Percentiles rank a stretch among this genome's conserved stretches.
Conservation (phyloP, 2,329 filamentous ascomycete species). For the Talaromyces marneffei region DNA sequence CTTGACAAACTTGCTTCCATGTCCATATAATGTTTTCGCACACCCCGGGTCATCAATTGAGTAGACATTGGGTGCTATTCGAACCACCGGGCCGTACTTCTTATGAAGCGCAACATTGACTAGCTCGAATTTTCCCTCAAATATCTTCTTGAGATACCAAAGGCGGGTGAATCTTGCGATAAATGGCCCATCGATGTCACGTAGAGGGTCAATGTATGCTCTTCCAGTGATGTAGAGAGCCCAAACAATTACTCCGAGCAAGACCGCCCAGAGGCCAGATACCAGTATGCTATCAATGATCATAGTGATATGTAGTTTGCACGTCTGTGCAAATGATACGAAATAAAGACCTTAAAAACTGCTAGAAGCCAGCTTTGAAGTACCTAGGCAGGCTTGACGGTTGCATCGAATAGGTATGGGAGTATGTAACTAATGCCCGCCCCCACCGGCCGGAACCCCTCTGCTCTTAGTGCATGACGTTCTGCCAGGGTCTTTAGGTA, state of each 20-base stretch:
- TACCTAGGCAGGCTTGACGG: not conserved
- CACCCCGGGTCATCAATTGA: not conserved
- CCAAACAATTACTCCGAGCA: not conserved
- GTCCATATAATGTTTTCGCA: not conserved
- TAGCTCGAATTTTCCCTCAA: not conserved
- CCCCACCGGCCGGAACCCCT: not conserved
- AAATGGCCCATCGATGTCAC: not conserved
- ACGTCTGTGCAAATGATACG: not conserved
- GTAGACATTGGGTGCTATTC: constrained; percentile 3
- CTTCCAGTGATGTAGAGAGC: not conserved
- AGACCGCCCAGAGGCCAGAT: not conserved
- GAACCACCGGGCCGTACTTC: constrained; percentile 1
- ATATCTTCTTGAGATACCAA: not conserved
- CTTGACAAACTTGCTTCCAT: not conserved
- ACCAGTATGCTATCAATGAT: not conserved
- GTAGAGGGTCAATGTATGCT: not conserved
- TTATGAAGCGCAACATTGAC: not conserved
- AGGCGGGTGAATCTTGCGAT: constrained; percentile 1
- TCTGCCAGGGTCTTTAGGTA: too few species aligned
- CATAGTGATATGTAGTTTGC: not conserved
- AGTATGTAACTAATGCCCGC: not conserved
- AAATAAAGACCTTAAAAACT: not conserved
- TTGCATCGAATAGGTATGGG: not conserved
- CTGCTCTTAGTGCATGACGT: not conserved
- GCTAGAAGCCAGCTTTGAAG: not conserved